Evolutionary conservation across 352 stramenopile species (phyloP), one percentile per base, ranked within the genome.

Genomic region (Phytophthora constricta): DNA sequence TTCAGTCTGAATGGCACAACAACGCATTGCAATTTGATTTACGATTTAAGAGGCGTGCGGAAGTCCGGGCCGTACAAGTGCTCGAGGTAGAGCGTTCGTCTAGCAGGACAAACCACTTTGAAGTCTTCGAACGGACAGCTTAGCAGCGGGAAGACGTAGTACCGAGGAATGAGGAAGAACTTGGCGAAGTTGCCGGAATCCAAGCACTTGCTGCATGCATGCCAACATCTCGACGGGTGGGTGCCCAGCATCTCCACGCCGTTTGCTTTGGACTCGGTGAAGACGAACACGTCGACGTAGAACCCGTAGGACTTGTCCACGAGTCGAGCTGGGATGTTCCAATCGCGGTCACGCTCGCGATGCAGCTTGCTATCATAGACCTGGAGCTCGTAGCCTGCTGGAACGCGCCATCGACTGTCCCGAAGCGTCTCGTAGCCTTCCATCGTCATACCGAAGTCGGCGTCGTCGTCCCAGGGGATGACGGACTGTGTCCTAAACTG

Each of bases 271-370:
- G 66, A 79, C 45, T 77, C 70, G 26, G 69, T 25, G 51, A 91
- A 91, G 16, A 88, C 80, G 28, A 90, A 87, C 34, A 89, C 55
- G 61, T 90, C 83, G 25, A 89, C 65, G 65, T 89, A 89, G 65
- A 91, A 91, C 19, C 82, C 82, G 26, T 77, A 82, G 19, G 25
- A 63, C 28, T 68, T 86, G 58, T 91, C 82, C 34, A 91, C 73
- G 16, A 91, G 67, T 17, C 82, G 76, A 49, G 67, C 79, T 0
- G 83, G 83, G 45, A 90, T 88, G 60, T 77, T 83, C 62, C 56
- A 75, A 28, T 89, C 81, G 20, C 80, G 80, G 13, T 78, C 68
- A 16, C 71, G 58, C 5, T 63, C 46, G 23, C 27, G 5, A 42
- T 85, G 65, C 25, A 77, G 50, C 5, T 68, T 60, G 63, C 82